Conservation (phyloP, 306 rosid species). For the Castanospermum australe region DNA sequence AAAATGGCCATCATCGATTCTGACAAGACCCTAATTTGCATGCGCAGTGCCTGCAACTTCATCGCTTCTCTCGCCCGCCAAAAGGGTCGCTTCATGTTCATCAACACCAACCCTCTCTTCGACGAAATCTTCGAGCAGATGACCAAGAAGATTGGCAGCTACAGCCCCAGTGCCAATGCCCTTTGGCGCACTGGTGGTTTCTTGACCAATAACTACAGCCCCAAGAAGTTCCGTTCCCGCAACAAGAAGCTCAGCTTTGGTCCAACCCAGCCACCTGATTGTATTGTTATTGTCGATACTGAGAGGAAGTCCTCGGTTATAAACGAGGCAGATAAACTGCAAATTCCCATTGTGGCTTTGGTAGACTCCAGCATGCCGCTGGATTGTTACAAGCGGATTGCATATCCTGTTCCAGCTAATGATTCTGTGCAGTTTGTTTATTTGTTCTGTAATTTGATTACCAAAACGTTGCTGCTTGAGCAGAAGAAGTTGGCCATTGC, state of each 20-base stretch:
- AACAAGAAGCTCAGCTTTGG: constrained; percentile 70
- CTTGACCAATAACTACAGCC: constrained; percentile 70
- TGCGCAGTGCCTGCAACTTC: constrained; percentile 76
- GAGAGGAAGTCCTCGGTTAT: constrained; percentile 65
- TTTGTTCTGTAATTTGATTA: constrained; percentile 73
- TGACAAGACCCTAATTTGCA: constrained; percentile 69
- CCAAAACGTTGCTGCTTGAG: constrained; percentile 65
- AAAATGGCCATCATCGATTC: constrained; percentile 71
- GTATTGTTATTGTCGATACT: constrained; percentile 66
- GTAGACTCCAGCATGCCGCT: constrained; percentile 68
- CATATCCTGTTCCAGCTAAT: constrained; percentile 80
- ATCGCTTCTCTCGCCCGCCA: constrained; percentile 62
- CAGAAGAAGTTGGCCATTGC: constrained; percentile 23
- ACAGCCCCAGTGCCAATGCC: constrained; percentile 40
- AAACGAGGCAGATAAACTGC: constrained; percentile 61
- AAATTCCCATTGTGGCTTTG: constrained; percentile 75
- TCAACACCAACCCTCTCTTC: constrained; percentile 74
- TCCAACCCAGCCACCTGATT: constrained; percentile 74
- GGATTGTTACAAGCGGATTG: constrained; percentile 50
- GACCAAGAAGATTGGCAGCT: constrained; percentile 62
- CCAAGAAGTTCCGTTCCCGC: constrained; percentile 84
- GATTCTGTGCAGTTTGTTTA: constrained; percentile 70
- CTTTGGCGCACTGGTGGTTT: constrained; percentile 84
- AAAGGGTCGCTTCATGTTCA: constrained; percentile 80
- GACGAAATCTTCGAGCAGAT: constrained; percentile 76